Evolutionary conservation across 441 rosid species (phyloP).

Genomic region (Isatis lusitanica): DNA sequence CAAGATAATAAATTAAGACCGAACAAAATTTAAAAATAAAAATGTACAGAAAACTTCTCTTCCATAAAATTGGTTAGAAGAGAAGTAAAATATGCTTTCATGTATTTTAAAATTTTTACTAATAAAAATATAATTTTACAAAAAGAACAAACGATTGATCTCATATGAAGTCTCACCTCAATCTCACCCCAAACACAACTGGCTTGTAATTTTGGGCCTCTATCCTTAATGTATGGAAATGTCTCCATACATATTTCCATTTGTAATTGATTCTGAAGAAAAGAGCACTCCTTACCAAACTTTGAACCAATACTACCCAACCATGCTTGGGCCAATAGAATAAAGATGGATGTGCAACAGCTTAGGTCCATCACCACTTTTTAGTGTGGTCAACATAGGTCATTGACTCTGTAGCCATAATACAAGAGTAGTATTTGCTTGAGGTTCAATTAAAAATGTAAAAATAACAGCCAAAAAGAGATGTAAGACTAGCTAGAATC

Average conservation of each 20-base stretch:
- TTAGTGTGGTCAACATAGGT: background rate
- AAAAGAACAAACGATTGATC: background rate
- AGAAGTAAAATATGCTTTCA: too few species aligned
- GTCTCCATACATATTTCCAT: background rate
- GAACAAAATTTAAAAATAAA: too few species aligned
- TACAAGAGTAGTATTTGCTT: background rate
- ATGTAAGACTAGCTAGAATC: too few species aligned
- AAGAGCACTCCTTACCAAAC: background rate
- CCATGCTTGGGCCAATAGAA: conserved; percentile 14
- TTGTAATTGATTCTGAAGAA: background rate
- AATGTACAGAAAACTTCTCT: too few species aligned
- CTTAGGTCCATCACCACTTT: background rate
- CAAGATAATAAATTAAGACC: background rate
- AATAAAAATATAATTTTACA: too few species aligned
- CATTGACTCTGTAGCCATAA: background rate
- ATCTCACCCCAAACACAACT: background rate
- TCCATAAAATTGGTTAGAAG: too few species aligned
- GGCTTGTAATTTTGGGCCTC: background rate
- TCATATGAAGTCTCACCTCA: background rate
- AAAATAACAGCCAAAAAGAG: too few species aligned
- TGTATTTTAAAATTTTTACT: too few species aligned
- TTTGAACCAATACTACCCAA: background rate
- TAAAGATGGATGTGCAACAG: background rate
- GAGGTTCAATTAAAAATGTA: background rate
- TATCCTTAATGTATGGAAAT: background rate